Base-by-base conservation (phyloP, 495 filamentous ascomycete species). In the Baudoinia panamericana region DNA sequence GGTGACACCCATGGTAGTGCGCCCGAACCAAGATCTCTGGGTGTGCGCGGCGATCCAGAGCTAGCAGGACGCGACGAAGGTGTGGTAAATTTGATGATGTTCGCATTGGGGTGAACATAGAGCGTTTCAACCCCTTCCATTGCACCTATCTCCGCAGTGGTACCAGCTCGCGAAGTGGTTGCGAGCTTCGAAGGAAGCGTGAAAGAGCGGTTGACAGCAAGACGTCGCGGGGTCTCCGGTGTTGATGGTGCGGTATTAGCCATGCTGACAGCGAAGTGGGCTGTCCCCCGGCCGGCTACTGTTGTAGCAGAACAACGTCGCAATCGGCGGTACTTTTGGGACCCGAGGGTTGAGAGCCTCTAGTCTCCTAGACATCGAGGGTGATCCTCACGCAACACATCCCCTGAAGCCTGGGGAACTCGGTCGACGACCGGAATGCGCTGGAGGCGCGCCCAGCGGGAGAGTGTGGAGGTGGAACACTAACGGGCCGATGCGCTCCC, bases 1-100 rank as follows among this genome's bases (percentile, higher is more conserved):
- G 72, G 66, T 4, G 80, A 82, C 30, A 70, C 68, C 78, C 82
- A 88, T 13, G 83, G 69, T 25, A 90, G 62, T 2, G 78, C 77
- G 44, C 60, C 64, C 9, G 46, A 11, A 16, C 40, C 48, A 3
- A 52, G 51, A 8, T 48, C 30, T 22, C 50, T 47, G 9, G 45
- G 36, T 22, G 41, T 42, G 10, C 53, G 46, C 7, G 52, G 47
- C n/a, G 54, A 39, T 11, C 52, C 48, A 8, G 57, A 51, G 33
- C 42, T 41, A 26, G 34, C 41, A 3, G 39, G 24, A 10, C 53
- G 43, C 10, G 47, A 41, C 21, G 41, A 46, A 9, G 54, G 25
- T 12, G 56, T 43, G 38, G 11, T 56, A 51, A 71, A 71, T 13
- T 64, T 64, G 18, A 71, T 57, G 8, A 71, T 62, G 35, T 54